Evolutionary conservation across 306 rosid genomes (phyloP), one percentile per base, ranked within the genome.

Genomic region (Myrica gale): DNA sequence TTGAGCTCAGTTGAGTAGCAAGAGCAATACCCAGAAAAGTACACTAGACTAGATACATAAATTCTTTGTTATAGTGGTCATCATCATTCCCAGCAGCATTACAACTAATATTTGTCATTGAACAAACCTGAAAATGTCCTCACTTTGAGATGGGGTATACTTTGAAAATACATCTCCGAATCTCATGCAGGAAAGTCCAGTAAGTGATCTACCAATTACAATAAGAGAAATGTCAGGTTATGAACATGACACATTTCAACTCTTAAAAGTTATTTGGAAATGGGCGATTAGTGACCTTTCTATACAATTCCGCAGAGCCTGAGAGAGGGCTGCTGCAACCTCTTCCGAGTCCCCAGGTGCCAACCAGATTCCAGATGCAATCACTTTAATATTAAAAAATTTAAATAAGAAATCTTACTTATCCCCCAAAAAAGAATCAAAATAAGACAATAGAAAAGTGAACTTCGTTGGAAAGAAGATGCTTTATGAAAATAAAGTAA

Each of bases 271-370:
- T 68, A 23, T 23, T 15, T 16, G 39, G 15, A 72, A 72, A 67
- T 43, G 63, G 68, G 81, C 62, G 67, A 82, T 68, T 16, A 70
- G 16, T 67, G 54, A 89, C 98, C 98, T 95, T 82, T 95, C 97
- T 50, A 95, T 82, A 73, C 93, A 58, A 83, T 89, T 92, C 85
- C 97, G 86, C 77, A 92, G 79, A 74, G 97, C 97, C 87, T 90
- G 97, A 76, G 98, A 90, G 80, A 95, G 95, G 79, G 98, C 98
- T 42, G 92, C 83, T 7, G 97, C 97, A 80, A 90, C 93, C 86
- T 95, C 98, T 85, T 95, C 97, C 3, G 96, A 89, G 77, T 95
- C 98, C 72, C 98, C 98, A 76, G 97, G 98, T 76, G 98, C 89
- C 81, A 86, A 61, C 98, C 98, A 95, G 46, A 89, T 75, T 75